phyloP scores from a whole-genome alignment of 495 filamentous ascomycete genomes.

The Podospora comata region DNA sequence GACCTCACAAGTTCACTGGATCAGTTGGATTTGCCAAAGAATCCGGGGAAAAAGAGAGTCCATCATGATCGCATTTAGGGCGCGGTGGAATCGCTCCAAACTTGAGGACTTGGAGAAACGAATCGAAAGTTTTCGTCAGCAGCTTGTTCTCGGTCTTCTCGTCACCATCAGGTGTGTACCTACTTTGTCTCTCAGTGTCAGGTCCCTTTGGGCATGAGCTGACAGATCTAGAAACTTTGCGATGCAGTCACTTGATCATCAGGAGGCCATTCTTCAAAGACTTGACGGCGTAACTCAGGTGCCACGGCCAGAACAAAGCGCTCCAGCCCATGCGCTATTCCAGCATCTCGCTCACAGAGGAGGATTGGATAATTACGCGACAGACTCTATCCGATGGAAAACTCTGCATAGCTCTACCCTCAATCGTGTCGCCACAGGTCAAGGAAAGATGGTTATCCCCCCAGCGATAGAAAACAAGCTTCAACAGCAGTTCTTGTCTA shows the following conservation, averaged over 20 bases:
- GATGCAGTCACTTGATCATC: background rate
- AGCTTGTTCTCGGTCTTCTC: background rate
- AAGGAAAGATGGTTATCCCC: no score
- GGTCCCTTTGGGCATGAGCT: no score
- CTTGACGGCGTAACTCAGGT: background rate
- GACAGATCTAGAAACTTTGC: background rate
- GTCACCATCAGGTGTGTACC: background rate
- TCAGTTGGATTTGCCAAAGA: background rate
- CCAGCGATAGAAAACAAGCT: background rate
- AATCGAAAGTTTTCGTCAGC: background rate
- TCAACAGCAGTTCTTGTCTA: background rate
- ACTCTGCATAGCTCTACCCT: no score
- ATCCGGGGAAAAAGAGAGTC: background rate
- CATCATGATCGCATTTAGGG: background rate
- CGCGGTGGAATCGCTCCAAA: background rate
- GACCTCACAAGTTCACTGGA: background rate
- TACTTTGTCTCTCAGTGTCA: background rate
- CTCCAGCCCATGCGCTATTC: no score
- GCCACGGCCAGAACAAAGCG: no score
- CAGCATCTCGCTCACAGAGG: no score
- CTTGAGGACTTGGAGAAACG: background rate
- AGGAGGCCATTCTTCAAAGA: background rate
- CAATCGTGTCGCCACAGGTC: no score
- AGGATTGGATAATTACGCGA: no score
- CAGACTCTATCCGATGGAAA: no score